A percentile compares a stretch with the other conserved stretches of the same genome.
Conservation (phyloP, 169 alveolate genomes). For the Cryptosporidium meleagridis region DNA sequence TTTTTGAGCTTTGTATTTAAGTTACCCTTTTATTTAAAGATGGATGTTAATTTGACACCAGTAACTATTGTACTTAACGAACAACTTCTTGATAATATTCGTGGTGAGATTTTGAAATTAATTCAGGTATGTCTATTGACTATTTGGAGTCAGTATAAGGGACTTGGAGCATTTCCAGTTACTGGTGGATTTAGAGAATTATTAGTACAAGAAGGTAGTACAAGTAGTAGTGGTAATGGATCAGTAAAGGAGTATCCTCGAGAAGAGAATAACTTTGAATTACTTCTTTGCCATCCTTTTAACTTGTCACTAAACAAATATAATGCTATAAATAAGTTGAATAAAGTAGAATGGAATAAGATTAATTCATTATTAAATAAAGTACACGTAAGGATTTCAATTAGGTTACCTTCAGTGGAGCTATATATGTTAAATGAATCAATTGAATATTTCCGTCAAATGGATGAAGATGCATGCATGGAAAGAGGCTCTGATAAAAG, state of each 20-base stretch:
- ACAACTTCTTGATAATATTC: slow-evolving; percentile 46
- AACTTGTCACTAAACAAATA: slow-evolving; percentile 37
- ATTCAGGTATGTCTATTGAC: slow-evolving; percentile 51
- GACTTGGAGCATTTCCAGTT: slow-evolving; percentile 71
- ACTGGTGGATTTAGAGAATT: not conserved
- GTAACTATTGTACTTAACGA: slow-evolving; percentile 30
- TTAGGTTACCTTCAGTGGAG: slow-evolving; percentile 43
- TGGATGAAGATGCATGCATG: not conserved
- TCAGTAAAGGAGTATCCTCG: not conserved
- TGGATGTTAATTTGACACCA: slow-evolving; percentile 26
- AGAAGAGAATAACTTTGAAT: slow-evolving; percentile 33
- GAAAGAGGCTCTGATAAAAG: not conserved
- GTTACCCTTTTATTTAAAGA: slow-evolving; percentile 59
- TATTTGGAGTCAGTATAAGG: slow-evolving; percentile 69
- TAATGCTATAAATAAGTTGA: not conserved
- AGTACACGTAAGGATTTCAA: slow-evolving; percentile 48
- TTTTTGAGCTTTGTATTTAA: slow-evolving; percentile 25
- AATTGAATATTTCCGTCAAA: slow-evolving; percentile 31
- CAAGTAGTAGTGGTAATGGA: too few species aligned
- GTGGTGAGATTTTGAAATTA: slow-evolving; percentile 53
- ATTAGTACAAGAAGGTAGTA: not conserved
- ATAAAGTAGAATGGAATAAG: slow-evolving; percentile 18
- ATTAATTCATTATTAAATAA: slow-evolving; percentile 41
- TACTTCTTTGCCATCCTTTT: slow-evolving; percentile 60
- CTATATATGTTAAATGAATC: slow-evolving; percentile 56